Conservation (phyloP, 495 filamentous ascomycete species). For the Sphaerosporella brunnea region DNA sequence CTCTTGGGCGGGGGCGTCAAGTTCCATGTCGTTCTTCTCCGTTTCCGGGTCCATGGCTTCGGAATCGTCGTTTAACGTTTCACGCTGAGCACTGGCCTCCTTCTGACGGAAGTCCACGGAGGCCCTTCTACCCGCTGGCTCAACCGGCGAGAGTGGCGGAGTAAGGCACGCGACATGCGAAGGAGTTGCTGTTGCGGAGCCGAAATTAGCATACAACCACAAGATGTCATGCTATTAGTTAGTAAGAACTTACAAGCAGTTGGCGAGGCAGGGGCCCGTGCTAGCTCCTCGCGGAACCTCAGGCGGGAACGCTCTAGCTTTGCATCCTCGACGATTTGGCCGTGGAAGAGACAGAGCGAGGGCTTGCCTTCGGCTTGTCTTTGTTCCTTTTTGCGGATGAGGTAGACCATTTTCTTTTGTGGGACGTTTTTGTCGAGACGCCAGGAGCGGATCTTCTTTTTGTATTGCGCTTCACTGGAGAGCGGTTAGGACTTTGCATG, state of each 20-base stretch:
- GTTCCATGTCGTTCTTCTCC: no score
- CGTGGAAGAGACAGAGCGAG: background rate
- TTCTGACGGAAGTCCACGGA: no score
- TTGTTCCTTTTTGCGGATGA: background rate
- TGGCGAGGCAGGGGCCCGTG: background rate
- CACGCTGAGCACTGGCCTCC: no score
- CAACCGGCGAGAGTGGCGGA: no score
- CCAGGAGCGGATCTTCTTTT: background rate
- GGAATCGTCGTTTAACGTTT: no score
- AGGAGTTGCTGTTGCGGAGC: no score
- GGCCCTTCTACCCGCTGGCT: no score
- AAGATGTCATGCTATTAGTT: background rate
- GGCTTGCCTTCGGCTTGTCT: background rate
- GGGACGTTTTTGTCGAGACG: background rate
- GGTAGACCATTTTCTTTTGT: background rate
- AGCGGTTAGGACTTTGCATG: background rate
- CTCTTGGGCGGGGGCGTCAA: no score
- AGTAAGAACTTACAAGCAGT: background rate
- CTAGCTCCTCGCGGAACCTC: background rate
- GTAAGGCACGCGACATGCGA: no score
- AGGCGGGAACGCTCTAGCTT: background rate
- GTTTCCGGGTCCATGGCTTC: no score
- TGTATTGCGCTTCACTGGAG: background rate
- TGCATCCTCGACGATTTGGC: background rate
- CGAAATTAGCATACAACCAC: no score